Evolutionary conservation across 2,329 filamentous ascomycete species (phyloP).

Genomic region (Aaosphaeria arxii): DNA sequence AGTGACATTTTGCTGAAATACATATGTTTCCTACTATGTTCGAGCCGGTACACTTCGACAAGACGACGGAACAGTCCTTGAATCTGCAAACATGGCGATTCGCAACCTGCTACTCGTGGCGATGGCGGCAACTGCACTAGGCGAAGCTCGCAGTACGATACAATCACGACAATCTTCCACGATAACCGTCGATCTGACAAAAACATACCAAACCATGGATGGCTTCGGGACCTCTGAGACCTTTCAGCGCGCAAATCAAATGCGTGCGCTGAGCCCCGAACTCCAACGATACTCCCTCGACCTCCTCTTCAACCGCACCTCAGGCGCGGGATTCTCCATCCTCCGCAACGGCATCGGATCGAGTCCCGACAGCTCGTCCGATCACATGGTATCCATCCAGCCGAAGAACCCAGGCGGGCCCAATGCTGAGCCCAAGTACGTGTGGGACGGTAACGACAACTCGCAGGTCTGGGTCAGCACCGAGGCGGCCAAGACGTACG

Average conservation of each 20-base stretch:
- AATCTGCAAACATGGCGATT: neutral
- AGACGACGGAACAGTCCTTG: neutral
- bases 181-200: slow-evolving; percentile 43
- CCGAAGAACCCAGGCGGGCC: slow-evolving; percentile 24
- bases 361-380: slow-evolving; percentile 41
- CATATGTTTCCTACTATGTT: neutral
- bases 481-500: slow-evolving; percentile 43
- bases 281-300: slow-evolving; percentile 44
- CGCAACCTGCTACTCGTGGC: neutral
- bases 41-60: neutral
- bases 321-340: slow-evolving; percentile 45
- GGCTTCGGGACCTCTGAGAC: slow-evolving; percentile 48
- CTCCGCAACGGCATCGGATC: slow-evolving; percentile 47
- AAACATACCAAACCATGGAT: slow-evolving; percentile 47
- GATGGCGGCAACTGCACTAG: neutral
- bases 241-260: slow-evolving; percentile 46
- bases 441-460: slow-evolving; percentile 29
- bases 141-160: neutral
- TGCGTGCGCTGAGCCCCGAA: slow-evolving; percentile 37
- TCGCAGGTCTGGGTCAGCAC: slow-evolving; percentile 54
- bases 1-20: too few species aligned
- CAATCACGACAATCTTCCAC: slow-evolving; percentile 4
- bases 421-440: slow-evolving; percentile 20
- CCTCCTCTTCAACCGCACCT: slow-evolving; percentile 46
- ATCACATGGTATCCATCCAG: slow-evolving; percentile 32